Percentiles rank a stretch among this genome's conserved stretches.
Conservation (phyloP, 306 rosid genomes). For the Begonia masoniana region DNA sequence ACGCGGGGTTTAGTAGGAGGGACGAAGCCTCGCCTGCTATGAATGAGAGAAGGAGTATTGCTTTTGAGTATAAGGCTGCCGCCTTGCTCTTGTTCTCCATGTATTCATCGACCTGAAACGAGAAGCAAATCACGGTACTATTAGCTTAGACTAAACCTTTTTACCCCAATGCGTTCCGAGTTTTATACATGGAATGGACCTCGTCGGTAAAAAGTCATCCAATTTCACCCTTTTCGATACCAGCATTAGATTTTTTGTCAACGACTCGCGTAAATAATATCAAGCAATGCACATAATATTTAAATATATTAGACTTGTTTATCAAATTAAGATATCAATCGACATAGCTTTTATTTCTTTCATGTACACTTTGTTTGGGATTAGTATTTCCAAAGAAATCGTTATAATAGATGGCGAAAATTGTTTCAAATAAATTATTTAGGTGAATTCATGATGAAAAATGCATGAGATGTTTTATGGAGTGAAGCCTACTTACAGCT, state of each 20-base stretch:
- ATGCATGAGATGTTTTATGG: neutral
- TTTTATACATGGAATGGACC: no score
- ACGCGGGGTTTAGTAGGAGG: constrained; percentile 64
- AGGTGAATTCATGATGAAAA: neutral
- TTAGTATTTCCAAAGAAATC: neutral
- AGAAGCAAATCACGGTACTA: constrained; percentile 6
- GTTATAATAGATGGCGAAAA: constrained; percentile 2
- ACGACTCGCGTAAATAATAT: no score
- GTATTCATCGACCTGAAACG: constrained; percentile 61
- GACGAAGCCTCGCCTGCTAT: constrained; percentile 61
- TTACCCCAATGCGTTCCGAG: no score
- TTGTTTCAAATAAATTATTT: neutral
- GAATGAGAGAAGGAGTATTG: constrained; percentile 69
- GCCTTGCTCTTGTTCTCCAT: constrained; percentile 49
- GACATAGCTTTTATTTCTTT: no score
- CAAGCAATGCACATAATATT: no score
- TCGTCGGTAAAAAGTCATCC: no score
- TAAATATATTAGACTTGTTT: neutral
- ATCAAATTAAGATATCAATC: no score
- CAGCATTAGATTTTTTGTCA: no score
- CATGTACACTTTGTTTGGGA: neutral
- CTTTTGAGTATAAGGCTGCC: constrained; percentile 57
- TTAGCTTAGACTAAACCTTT: no score
- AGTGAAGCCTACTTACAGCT: constrained; percentile 50
- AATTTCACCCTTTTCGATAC: no score